Base-by-base conservation (phyloP, 805 yeast genomes). In the Cyberlindnera petersonii region DNA sequence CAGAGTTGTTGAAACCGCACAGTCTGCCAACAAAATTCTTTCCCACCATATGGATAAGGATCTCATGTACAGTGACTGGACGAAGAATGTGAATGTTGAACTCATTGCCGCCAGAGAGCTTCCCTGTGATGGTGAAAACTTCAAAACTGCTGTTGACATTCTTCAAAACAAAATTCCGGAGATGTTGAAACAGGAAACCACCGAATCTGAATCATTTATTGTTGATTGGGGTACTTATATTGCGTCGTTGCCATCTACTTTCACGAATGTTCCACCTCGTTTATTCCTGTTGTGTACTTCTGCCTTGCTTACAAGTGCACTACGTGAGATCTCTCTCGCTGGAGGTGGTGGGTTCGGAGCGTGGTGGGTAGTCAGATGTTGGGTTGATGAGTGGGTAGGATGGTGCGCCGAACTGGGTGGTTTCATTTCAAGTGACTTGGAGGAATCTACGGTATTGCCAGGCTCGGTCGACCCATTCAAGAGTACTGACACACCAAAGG, bases 311-410 rank as follows among this genome's bases (percentile, higher is more conserved):
- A 78, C 83, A 6, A 68, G 78, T 11, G 74, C 82, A 15, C 60
- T 79, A 28, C 64, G 86, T 44, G 86, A 81, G 49, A 69, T 82
- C 43, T 74, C 82, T 24, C 61, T 76, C 40, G 66, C 65, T 18
- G 78, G 79, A 3, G 79, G 78, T 7, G 69, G 70, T 30, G 72
- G 81, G 2, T 80, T 83, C 55, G 79, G 78, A 9, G 74, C 78
- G 3, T 84, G 91, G 91, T 82, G 87, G 86, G 69, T 76, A 31
- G 66, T 82, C 3, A 66, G 84, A 40, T 78, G 87, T 55, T 84
- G 91, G 88, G 64, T 79, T 6, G 86, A 80, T 52, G 91, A 83
- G 52, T 82, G 76, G 70, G 64, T 82, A 44, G 71, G 71, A 3
- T 80, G 86, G 78, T 62, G 73, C 40, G 79, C 81, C 19, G 87